Percentiles rank a stretch among this genome's conserved stretches.
phyloP scores from a whole-genome alignment of 805 yeast genomes.

The Candida maltosa region DNA sequence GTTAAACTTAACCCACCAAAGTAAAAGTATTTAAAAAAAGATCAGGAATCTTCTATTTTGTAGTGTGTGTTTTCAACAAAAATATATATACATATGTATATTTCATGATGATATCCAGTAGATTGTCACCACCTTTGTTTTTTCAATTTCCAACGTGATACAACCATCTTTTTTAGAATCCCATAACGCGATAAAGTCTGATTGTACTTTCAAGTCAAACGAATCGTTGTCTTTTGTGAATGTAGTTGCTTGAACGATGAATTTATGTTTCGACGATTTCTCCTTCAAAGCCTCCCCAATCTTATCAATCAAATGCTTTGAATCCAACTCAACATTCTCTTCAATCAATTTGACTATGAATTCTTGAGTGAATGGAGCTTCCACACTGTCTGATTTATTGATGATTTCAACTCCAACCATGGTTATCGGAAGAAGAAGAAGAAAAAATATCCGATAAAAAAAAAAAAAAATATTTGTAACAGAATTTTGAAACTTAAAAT shows the following conservation, averaged over 20 bases:
- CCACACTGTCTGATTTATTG: constrained; percentile 2
- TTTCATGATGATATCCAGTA: constrained; percentile 21
- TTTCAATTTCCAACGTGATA: constrained; percentile 22
- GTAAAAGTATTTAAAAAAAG: no score
- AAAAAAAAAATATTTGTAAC: background rate
- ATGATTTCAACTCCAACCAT: no score
- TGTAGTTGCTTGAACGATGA: constrained; percentile 44
- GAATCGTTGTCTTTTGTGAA: constrained; percentile 21
- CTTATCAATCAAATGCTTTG: constrained; percentile 22
- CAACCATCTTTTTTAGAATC: constrained; percentile 55
- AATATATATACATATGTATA: no score
- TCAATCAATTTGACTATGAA: constrained; percentile 12
- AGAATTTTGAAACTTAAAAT: no score
- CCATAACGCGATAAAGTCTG: constrained; percentile 55
- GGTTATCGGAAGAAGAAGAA: no score
- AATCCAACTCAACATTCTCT: background rate
- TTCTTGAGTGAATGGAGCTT: constrained; percentile 17
- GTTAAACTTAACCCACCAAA: constrained; percentile 19
- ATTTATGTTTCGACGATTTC: constrained; percentile 56
- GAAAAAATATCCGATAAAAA: no score
- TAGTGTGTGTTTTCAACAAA: no score
- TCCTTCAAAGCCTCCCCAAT: constrained; percentile 33
- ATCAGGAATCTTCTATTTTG: no score
- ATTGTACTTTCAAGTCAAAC: constrained; percentile 20
- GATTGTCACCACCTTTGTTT: constrained; percentile 10